Conservation (phyloP, 1,284 basidiomycete genomes). For the Boletus putidus region DNA sequence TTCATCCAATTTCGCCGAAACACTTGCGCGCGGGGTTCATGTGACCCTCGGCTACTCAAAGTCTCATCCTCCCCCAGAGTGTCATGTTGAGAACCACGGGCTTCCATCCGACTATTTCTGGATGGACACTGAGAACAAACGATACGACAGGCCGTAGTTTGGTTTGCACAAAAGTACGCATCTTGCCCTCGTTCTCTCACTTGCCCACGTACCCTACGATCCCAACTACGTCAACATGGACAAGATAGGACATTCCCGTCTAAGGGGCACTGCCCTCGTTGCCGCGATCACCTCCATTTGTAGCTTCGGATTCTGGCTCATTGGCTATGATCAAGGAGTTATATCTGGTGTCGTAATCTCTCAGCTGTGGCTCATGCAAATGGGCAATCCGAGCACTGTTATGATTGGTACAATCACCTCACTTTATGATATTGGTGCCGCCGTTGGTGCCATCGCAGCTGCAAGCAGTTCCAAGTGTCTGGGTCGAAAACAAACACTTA, state of each 20-base stretch:
- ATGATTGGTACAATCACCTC: conserved; percentile 27
- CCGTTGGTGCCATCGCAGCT: conserved; percentile 18
- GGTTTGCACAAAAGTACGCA: background rate
- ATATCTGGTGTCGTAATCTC: conserved; percentile 24
- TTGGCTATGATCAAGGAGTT: conserved; percentile 24
- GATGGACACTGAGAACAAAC: background rate
- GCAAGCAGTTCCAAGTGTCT: conserved; percentile 18
- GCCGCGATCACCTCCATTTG: conserved; percentile 24
- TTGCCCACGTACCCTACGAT: background rate
- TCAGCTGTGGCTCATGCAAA: conserved; percentile 18
- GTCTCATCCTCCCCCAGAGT: background rate
- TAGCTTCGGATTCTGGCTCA: conserved; percentile 23
- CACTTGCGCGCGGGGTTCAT: too few species aligned
- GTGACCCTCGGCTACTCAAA: too few species aligned
- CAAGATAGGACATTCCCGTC: conserved; percentile 16
- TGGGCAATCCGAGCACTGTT: conserved; percentile 23
- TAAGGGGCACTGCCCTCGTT: conserved; percentile 18
- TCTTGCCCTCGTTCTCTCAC: background rate
- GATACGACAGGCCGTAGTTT: too few species aligned
- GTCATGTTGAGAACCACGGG: background rate
- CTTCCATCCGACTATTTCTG: background rate
- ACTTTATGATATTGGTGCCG: conserved; percentile 19
- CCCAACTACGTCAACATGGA: conserved; percentile 6
- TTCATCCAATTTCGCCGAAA: too few species aligned
- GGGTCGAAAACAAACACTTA: conserved; percentile 19